Evolutionary conservation across 805 yeast genomes (phyloP).

Genomic region (Zygosaccharomyces lentus): DNA sequence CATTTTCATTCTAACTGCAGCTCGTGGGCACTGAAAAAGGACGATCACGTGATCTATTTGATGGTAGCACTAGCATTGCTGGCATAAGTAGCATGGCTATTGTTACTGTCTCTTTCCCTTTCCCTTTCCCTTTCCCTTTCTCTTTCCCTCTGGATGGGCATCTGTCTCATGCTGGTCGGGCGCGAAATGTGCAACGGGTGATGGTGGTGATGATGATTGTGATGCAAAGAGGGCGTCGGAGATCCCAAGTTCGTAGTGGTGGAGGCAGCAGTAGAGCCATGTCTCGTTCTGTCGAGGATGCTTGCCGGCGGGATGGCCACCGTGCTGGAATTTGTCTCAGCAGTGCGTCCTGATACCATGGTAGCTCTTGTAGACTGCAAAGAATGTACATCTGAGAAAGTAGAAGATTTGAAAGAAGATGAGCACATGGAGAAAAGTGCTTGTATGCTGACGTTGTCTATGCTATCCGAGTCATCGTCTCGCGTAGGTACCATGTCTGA

Average conservation of each 20-base stretch:
- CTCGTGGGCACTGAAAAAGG: background rate
- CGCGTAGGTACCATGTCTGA: slow-evolving; percentile 2
- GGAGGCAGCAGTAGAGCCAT: slow-evolving; percentile 21
- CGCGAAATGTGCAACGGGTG: slow-evolving; percentile 16
- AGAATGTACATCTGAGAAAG: slow-evolving; percentile 36
- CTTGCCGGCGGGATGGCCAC: slow-evolving; percentile 74
- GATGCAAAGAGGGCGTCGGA: slow-evolving; percentile 10
- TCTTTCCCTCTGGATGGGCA: slow-evolving; percentile 18
- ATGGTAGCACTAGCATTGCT: slow-evolving; percentile 8
- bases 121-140: background rate
- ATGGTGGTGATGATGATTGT: slow-evolving; percentile 11
- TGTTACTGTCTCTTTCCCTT: slow-evolving; percentile 4
- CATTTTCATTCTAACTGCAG: background rate
- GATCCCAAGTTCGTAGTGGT: slow-evolving; percentile 18
- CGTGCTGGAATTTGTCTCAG: slow-evolving; percentile 57
- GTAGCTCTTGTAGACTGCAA: slow-evolving; percentile 37
- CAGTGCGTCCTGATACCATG: slow-evolving; percentile 34
- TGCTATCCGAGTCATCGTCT: slow-evolving; percentile 8
- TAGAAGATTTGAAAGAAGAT: slow-evolving; percentile 36
- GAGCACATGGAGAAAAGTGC: slow-evolving; percentile 37
- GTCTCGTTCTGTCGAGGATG: slow-evolving; percentile 51
- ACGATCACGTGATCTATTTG: slow-evolving; percentile 11
- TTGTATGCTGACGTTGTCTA: slow-evolving; percentile 32
- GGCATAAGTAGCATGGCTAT: slow-evolving; percentile 18
- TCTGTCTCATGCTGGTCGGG: slow-evolving; percentile 21